These are phyloP conservation scores for Pichia nakasei DNA, from an alignment of 805 yeast genomes.

Conservation along the genomic window DNA sequence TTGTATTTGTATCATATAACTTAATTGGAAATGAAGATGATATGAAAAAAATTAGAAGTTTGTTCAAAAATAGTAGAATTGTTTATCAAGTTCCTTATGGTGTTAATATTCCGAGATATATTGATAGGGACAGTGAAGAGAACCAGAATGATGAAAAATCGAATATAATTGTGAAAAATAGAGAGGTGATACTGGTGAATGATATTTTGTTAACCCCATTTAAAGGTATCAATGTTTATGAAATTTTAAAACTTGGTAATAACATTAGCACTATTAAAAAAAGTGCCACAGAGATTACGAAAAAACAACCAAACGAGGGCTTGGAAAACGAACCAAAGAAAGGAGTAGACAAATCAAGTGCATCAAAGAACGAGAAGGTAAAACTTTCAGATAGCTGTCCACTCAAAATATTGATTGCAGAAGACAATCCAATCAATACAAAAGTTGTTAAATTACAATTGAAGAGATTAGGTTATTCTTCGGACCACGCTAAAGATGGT, in stretches of 20 bases:
- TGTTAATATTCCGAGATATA: constrained; percentile 1
- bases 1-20: background rate
- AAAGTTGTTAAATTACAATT: constrained; percentile 42
- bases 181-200: background rate
- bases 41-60: background rate
- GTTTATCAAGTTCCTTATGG: constrained; percentile 4
- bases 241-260: constrained; percentile 8
- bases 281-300: background rate
- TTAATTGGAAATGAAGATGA: background rate
- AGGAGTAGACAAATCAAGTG: no score
- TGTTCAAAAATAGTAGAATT: background rate
- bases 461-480: constrained; percentile 39
- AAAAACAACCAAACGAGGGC: background rate
- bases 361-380: no score
- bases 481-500: constrained; percentile 46
- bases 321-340: background rate
- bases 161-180: no score
- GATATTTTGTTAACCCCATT: constrained; percentile 16
- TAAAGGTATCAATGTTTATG: constrained; percentile 10
- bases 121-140: background rate
- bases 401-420: constrained; percentile 42
- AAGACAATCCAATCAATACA: constrained; percentile 44
- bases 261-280: background rate
- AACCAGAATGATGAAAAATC: background rate
- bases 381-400: constrained; percentile 27